Evolutionary conservation across 352 stramenopile genomes (phyloP), one percentile per base, ranked within the genome.

Genomic region (Phytophthora foliorum): DNA sequence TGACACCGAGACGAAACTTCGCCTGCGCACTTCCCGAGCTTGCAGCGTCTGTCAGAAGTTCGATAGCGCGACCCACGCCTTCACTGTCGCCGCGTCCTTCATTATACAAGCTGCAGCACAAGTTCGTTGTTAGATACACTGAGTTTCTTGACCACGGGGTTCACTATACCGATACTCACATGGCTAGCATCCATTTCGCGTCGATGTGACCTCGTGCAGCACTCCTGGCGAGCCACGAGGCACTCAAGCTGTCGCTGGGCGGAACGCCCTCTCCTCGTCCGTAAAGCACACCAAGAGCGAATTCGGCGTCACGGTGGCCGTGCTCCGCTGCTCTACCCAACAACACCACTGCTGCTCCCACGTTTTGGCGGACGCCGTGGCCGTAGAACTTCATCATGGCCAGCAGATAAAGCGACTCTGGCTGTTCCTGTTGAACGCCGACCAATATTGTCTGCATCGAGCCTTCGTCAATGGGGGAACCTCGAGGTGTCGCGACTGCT

Each of bases 301-400:
- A 89, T 29, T 85, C 67, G 2, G 80, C 78, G 39, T 89, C 78
- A 7, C 51, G 57, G 11, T 89, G 78, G 3, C 59, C 57, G 32
- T 51, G 59, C 2, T 68, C 42, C 3, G 78, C 75, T 17, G 75
- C 71, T 60, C 60, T 54, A 0, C 27, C 42, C 14, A 89, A 52
- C 34, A 85, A 42, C 19, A 55, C 50, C 27, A 82, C 74, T 8
- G 81, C 75, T 13, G 55, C 63, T 9, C n/a, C 34, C 21, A 69
- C 31, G 45, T 86, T 74, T 21, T 60, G 60, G 7, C 68, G 46
- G 14, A 86, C 63, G 10, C 80, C 78, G 53, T 84, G 76, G 44
- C 80, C 78, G 64, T 89, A 89, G 57, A 84, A 67, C 29, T 80
- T 80, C 53, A 86, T 68, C 64, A 89, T 75, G 10, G 78, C 81